phyloP scores from a whole-genome alignment of 2,329 filamentous ascomycete species.

The Ophiocordyceps polyrhachis-furcata region DNA sequence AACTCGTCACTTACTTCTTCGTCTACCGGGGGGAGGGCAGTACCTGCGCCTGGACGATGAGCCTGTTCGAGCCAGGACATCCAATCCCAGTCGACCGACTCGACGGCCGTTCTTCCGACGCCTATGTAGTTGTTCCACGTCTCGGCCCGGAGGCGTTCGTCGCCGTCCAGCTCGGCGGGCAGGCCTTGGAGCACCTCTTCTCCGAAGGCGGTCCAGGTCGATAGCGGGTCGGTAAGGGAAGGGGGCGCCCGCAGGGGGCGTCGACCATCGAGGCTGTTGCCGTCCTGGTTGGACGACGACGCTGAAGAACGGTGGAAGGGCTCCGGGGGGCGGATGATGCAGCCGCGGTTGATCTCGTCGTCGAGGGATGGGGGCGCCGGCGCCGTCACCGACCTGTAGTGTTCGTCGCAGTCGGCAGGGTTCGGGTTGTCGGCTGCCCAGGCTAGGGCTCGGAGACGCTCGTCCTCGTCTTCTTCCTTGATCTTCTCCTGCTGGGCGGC shows the following conservation, averaged over 20 bases:
- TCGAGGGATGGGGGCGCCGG: conserved; percentile 8
- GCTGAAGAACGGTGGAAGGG: neutral
- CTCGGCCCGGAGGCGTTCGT: conserved; percentile 9
- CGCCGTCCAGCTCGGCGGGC: conserved; percentile 6
- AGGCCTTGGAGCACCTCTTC: conserved; percentile 8
- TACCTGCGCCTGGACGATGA: neutral
- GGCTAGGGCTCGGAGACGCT: conserved; percentile 15
- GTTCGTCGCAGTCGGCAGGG: neutral
- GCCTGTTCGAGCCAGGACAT: too few species aligned
- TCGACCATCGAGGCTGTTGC: neutral
- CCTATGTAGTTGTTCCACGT: conserved; percentile 6
- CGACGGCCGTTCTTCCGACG: conserved; percentile 1
- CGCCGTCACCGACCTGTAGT: neutral
- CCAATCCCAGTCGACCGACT: conserved; percentile 7
- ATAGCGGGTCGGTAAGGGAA: conserved; percentile 3
- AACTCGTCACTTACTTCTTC: neutral
- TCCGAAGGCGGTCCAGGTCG: conserved; percentile 11
- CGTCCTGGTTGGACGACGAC: too few species aligned
- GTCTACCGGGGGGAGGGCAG: neutral
- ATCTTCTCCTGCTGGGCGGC: conserved; percentile 19
- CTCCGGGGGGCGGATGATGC: conserved; percentile 8
- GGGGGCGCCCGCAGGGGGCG: conserved; percentile 1
- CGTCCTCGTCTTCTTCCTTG: conserved; percentile 15
- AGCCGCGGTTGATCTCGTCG: conserved; percentile 16
- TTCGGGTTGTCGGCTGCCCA: conserved; percentile 10